These are phyloP conservation scores for Rubia yunnanensis DNA, from an alignment of 257 asterid genomes.

Conservation along the genomic window DNA sequence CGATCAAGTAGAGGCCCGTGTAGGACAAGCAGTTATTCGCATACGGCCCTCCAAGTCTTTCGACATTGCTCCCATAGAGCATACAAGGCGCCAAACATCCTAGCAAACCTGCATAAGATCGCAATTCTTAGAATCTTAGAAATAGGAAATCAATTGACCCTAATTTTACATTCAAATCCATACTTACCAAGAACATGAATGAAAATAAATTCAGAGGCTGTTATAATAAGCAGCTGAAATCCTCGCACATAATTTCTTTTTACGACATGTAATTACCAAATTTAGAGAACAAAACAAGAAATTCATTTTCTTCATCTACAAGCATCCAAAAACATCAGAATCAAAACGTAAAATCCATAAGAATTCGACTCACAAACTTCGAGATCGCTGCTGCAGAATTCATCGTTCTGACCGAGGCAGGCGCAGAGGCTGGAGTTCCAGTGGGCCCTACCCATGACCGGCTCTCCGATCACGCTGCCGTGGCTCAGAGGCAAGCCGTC, in stretches of 20 bases:
- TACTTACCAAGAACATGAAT: background rate
- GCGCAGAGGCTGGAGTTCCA: conserved; percentile 40
- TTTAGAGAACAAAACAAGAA: background rate
- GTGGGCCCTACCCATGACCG: conserved; percentile 23
- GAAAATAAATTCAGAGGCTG: background rate
- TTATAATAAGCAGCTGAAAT: background rate
- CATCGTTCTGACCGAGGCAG: conserved; percentile 36
- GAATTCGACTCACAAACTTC: conserved; percentile 37
- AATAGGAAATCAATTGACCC: background rate
- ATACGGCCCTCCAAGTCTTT: conserved; percentile 74
- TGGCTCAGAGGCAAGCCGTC: conserved; percentile 53
- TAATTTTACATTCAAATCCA: too few relatives aligned
- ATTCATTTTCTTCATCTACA: background rate
- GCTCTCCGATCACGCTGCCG: conserved; percentile 35
- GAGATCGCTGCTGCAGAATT: conserved; percentile 46
- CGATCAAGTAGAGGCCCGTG: conserved; percentile 69
- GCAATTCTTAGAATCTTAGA: conserved; percentile 1
- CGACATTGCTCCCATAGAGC: conserved; percentile 79
- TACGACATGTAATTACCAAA: background rate
- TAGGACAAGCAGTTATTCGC: conserved; percentile 83
- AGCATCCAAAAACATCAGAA: background rate
- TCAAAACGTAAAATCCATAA: background rate
- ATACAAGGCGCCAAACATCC: conserved; percentile 89
- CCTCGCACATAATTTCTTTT: background rate
- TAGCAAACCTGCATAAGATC: conserved; percentile 53